A percentile compares a stretch with the other conserved stretches of the same genome.
Conservation (phyloP, 2,329 filamentous ascomycete genomes). For the Zopfia rhizophila region DNA sequence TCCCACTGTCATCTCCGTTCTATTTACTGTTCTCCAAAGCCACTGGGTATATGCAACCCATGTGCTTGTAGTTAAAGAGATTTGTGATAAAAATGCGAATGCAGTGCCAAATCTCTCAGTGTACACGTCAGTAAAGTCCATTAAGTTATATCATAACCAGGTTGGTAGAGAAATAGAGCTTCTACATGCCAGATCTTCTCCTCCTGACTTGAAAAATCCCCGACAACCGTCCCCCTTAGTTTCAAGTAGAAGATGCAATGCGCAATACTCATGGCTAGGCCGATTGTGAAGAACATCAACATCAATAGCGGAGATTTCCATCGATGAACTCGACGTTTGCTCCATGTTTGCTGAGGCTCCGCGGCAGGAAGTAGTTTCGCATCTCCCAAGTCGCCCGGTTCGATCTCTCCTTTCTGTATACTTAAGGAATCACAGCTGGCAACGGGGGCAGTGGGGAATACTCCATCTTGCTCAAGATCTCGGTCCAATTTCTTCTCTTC, state of each 20-base stretch:
- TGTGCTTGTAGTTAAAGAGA: constrained; percentile 17
- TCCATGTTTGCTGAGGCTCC: constrained; percentile 4
- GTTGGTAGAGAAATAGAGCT: not conserved
- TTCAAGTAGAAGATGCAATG: constrained; percentile 26
- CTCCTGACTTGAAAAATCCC: constrained; percentile 20
- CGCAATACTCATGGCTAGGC: constrained; percentile 23
- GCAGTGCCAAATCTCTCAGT: constrained; percentile 30
- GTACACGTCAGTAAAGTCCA: no score
- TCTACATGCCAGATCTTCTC: constrained; percentile 20
- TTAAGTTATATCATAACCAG: no score
- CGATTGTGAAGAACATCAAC: constrained; percentile 18
- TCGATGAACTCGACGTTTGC: constrained; percentile 12
- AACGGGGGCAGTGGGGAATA: no score
- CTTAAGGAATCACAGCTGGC: no score
- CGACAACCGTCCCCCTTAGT: constrained; percentile 19
- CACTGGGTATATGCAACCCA: constrained; percentile 27
- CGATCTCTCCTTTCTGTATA: no score
- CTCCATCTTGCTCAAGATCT: no score
- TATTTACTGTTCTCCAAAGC: constrained; percentile 27
- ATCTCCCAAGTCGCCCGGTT: no score
- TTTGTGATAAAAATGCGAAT: constrained; percentile 26
- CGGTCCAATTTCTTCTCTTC: no score
- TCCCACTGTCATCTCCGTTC: constrained; percentile 21
- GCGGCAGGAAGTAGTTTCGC: no score
- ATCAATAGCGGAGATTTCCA: constrained; percentile 26